Evolutionary conservation across 2,329 filamentous ascomycete genomes (phyloP), one percentile per base, ranked within the genome.

Genomic region (Colletotrichum scovillei): DNA sequence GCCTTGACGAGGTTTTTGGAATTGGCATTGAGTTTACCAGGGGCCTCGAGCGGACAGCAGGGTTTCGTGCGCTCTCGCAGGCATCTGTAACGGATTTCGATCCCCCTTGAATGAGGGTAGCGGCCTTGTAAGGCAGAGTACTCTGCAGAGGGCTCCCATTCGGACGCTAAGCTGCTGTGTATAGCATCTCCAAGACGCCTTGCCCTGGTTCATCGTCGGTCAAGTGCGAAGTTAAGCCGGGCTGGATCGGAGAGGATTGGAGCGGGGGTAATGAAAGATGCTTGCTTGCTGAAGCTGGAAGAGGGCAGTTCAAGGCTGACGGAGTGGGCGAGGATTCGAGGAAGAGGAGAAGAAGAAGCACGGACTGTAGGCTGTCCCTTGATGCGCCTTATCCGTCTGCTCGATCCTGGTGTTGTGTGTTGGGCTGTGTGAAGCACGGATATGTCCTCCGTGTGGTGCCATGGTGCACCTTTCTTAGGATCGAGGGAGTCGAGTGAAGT

Each of bases 121-220:
- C 28, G 32, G 63, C 63, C 52, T 57, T 65, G 52, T 57, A 65
- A 55, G 63, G 63, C 32, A 55, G 28, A 28, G 49, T 24, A n/a
- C 38, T 19, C 42, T 49, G 42, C 35, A 49, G 19, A 49, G 42
- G 16, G 42, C 42, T 49, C 16, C 28, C 26, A 16, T 42, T 38
- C 38, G 4, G 46, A 35, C 62, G 28, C 62, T 53, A 35, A 22
- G 11, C 26, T 28, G 46, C 38, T 19, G 38, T 42, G 38, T 42
- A 42, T 6, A 28, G 19, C 5, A 16, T 63, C 30, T 46, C 58
- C 24, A 11, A 28, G 38, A 28, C 28, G 42, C 26, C 26, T 11
- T 53, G 60, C 26, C 60, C 19, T 53, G 60, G 42, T 5, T 32
- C 46, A 42, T 57, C 12, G 32, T 57, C 12, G 32, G 19, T 32